Percentiles rank a stretch among this genome's conserved stretches.
phyloP scores from a whole-genome alignment of 2,329 filamentous ascomycete genomes.

The Sclerotinia trifoliorum region DNA sequence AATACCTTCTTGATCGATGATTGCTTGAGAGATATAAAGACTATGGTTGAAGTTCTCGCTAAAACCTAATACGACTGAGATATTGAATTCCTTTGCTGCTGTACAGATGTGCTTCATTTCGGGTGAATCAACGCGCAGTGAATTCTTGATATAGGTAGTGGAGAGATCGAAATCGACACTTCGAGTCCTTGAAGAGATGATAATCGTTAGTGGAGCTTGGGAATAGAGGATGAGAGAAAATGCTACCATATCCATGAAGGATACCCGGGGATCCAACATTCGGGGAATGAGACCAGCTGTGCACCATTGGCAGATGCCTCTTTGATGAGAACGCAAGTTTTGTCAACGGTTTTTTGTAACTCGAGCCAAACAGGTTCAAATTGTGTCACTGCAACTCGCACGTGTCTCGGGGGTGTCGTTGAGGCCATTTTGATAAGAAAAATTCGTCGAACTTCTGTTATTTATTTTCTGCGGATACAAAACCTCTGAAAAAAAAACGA shows the following conservation, averaged over 20 bases:
- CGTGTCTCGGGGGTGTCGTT: neutral
- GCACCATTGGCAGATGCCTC: slow-evolving; percentile 54
- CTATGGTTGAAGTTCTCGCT: slow-evolving; percentile 46
- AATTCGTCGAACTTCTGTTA: neutral
- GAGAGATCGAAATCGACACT: slow-evolving; percentile 11
- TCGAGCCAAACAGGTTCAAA: slow-evolving; percentile 61
- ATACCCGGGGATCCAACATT: slow-evolving; percentile 44
- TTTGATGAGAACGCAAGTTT: slow-evolving; percentile 56
- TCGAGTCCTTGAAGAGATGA: neutral
- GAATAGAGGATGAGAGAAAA: neutral
- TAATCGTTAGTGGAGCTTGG: neutral
- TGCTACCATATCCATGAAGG: slow-evolving; percentile 16
- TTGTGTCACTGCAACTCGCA: slow-evolving; percentile 50
- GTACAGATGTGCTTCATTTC: slow-evolving; percentile 46
- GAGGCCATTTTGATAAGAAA: neutral
- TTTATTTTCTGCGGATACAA: neutral
- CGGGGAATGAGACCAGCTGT: slow-evolving; percentile 54
- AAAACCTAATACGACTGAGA: slow-evolving; percentile 48
- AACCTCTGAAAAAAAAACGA: neutral
- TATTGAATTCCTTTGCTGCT: slow-evolving; percentile 47
- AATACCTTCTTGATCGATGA: slow-evolving; percentile 49
- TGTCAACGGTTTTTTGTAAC: slow-evolving; percentile 52
- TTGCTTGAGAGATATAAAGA: slow-evolving; percentile 49
- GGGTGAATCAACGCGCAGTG: slow-evolving; percentile 42
- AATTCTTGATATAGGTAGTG: slow-evolving; percentile 28